Evolutionary conservation across 2,329 filamentous ascomycete genomes (phyloP).

Genomic region (Colletotrichum salicis): DNA sequence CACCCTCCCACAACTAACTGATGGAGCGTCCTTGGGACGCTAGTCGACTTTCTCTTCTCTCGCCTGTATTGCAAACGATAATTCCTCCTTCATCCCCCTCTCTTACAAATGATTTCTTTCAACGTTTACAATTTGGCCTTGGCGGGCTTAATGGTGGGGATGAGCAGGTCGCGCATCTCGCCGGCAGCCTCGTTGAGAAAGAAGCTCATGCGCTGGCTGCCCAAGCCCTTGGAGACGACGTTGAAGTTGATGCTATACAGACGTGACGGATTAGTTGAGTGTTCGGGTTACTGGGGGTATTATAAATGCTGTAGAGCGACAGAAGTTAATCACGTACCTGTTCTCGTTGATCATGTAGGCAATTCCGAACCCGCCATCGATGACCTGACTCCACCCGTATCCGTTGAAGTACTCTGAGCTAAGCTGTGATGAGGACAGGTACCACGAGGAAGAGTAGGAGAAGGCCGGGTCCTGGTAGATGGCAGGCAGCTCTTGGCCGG

Average conservation of each 20-base stretch:
- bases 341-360: conserved; percentile 99
- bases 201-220: conserved; percentile 92
- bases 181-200: conserved; percentile 93
- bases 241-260: conserved; percentile 89
- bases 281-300: neutral
- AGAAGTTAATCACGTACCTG: conserved; percentile 63
- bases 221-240: conserved; percentile 91
- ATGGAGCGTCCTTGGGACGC: neutral
- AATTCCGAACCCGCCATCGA: conserved; percentile 95
- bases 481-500: conserved; percentile 82
- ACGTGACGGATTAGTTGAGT: conserved; percentile 16
- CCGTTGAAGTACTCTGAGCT: conserved; percentile 98
- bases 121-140: conserved; percentile 84
- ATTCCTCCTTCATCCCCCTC: neutral
- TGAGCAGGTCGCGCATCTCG: conserved; percentile 87
- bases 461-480: conserved; percentile 91
- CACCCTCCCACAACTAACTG: neutral
- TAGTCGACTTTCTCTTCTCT: neutral
- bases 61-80: no score
- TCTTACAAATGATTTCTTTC: neutral
- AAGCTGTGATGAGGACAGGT: conserved; percentile 86
- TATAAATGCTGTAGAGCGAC: neutral
- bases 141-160: conserved; percentile 79
- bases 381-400: conserved; percentile 98
- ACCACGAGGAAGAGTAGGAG: conserved; percentile 88